A percentile compares a stretch with the other conserved stretches of the same genome.
phyloP scores from a whole-genome alignment of 495 filamentous ascomycete species.

The Penicillium manginii region DNA sequence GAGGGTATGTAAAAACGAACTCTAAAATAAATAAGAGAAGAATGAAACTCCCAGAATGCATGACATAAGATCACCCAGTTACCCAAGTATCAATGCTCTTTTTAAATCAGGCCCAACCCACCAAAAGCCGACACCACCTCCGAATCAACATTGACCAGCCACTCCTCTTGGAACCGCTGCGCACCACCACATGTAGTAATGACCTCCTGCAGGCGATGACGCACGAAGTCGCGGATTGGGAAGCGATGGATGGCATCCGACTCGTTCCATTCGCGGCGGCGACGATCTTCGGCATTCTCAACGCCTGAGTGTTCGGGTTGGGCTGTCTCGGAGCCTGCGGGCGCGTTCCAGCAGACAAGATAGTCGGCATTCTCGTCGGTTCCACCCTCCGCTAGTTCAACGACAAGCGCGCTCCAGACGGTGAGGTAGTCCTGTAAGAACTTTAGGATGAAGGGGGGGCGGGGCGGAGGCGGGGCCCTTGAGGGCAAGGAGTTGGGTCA shows the following conservation, averaged over 20 bases:
- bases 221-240: conserved; percentile 71
- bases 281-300: conserved; percentile 68
- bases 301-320: conserved; percentile 35
- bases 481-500: conserved; percentile 78
- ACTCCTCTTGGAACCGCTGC: conserved; percentile 73
- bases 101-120: conserved; percentile 49
- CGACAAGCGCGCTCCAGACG: conserved; percentile 70
- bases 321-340: conserved; percentile 30
- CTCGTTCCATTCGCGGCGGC: conserved; percentile 56
- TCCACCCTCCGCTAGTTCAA: conserved; percentile 57
- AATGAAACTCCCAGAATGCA: conserved; percentile 2
- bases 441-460: conserved; percentile 56
- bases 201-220: conserved; percentile 64
- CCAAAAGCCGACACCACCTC: conserved; percentile 75
- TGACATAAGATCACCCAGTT: not conserved
- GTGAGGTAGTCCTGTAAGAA: conserved; percentile 68
- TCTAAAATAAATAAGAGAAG: conserved; percentile 1
- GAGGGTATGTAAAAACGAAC: conserved; percentile 22
- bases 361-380: conserved; percentile 48
- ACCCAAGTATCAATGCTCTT: not conserved
- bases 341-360: conserved; percentile 58
- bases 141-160: conserved; percentile 84
- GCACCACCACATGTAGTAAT: conserved; percentile 71
- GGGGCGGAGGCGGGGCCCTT: conserved; percentile 48
- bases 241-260: conserved; percentile 74